Evolutionary conservation across 2,329 filamentous ascomycete genomes (phyloP), one percentile per base, ranked within the genome.

Genomic region (Cyphellophora europaea): DNA sequence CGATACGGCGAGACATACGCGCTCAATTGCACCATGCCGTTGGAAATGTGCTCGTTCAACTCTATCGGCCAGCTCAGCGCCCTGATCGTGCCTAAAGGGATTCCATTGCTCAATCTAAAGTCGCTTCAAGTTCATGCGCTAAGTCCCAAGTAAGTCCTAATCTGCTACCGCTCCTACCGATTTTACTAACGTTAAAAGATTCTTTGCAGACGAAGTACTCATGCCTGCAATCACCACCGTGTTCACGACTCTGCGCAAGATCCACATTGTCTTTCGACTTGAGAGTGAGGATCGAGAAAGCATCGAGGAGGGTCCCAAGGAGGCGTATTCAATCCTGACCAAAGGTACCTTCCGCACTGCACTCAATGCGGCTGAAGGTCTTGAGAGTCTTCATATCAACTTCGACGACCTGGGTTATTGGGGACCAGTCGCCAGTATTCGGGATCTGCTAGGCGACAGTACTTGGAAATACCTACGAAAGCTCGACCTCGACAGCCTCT

Each of bases 401-500:
- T 49, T 49, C 28, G 38, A 45, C 14, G 43, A 47, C 18, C 42
- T 31, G 28, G 44, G 44, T 19, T 45, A 36, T 33, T 38, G 35
- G 15, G 36, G 43, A 10, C 30, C 35, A 3, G 39, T 36, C 33
- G 30, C 33, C 14, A 31, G 30, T 28, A 28, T 44, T 13, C 21
- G 39, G 28, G 32, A 36, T 15, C 30, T 49, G 17, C 19, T 47
- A 3, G 41, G 40, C 6, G 27, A 38, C 4, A 33, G 32, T 23
- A 13, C 31, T 5, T 49, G 45, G 41, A 43, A 45, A 5, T 33
- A 39, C 3, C 40, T 49, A 12, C 29, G 10, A 5, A 28, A 21
- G 11, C 35, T 49, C 14, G 43, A 49, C 23, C 19, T 49, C 6
- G 45, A 49, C 19, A 46, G 37, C 35, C 35, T 49, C 37, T 36